phyloP scores from a whole-genome alignment of 2,329 filamentous ascomycete species.

The Chaetomium strumarium region DNA sequence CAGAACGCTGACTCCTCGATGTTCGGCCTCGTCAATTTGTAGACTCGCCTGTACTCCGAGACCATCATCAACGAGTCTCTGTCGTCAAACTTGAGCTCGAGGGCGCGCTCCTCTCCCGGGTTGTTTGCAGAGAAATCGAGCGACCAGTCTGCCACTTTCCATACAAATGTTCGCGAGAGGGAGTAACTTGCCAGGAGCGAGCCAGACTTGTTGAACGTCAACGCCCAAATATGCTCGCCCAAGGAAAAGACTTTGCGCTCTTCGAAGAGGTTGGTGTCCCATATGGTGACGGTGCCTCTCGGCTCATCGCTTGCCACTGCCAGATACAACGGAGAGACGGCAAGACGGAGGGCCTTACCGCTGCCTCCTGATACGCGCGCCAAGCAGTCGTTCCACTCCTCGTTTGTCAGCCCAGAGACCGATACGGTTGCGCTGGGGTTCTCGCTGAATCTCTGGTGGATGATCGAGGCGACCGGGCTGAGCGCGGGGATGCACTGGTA shows the following conservation, averaged over 20 bases:
- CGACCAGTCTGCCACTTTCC: constrained; percentile 13
- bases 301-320: constrained; percentile 14
- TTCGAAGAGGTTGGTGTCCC: constrained; percentile 19
- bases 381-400: constrained; percentile 27
- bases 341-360: constrained; percentile 14
- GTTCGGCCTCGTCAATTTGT: not conserved
- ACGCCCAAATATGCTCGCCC: constrained; percentile 12
- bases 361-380: constrained; percentile 20
- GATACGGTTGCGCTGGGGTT: constrained; percentile 15
- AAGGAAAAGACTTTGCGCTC: constrained; percentile 10
- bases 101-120: constrained; percentile 7
- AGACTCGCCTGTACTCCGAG: constrained; percentile 9
- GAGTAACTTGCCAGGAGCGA: constrained; percentile 19
- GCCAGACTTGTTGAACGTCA: constrained; percentile 14
- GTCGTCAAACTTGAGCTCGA: constrained; percentile 14
- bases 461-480: constrained; percentile 21
- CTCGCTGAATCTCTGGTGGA: constrained; percentile 20
- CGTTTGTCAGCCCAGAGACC: constrained; percentile 20
- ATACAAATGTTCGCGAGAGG: constrained; percentile 7
- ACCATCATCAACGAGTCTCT: constrained; percentile 8
- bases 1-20: not conserved
- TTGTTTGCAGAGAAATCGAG: not conserved
- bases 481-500: constrained; percentile 26
- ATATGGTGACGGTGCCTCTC: constrained; percentile 13
- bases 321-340: constrained; percentile 13